Evolutionary conservation across 2,329 filamentous ascomycete genomes (phyloP).

Genomic region (Gaeumannomyces sp.): DNA sequence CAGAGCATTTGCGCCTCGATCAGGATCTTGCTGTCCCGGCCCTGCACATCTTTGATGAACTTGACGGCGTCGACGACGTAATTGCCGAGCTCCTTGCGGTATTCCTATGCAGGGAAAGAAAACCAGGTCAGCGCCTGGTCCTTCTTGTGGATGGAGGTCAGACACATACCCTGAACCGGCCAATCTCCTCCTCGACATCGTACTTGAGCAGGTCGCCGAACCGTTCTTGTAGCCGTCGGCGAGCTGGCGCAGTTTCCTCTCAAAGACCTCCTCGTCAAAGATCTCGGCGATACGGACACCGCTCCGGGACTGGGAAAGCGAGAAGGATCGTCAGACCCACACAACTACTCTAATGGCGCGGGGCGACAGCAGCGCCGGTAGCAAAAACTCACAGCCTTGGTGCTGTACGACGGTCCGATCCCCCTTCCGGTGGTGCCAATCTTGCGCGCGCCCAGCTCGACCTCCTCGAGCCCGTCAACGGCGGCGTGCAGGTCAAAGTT

Average conservation of each 20-base stretch:
- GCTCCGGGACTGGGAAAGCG: constrained; percentile 37
- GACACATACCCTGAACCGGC: constrained; percentile 41
- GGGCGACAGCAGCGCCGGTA: neutral
- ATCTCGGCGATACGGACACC: constrained; percentile 62
- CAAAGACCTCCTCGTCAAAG: constrained; percentile 60
- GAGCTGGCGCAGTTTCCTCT: constrained; percentile 57
- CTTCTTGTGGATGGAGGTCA: neutral
- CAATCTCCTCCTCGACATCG: constrained; percentile 65
- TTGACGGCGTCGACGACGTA: constrained; percentile 58
- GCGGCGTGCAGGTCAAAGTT: constrained; percentile 59
- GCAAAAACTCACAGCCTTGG: constrained; percentile 40
- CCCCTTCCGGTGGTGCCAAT: constrained; percentile 21
- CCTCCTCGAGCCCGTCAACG: constrained; percentile 64
- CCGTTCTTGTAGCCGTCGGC: constrained; percentile 59
- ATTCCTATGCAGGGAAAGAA: neutral
- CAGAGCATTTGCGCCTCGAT: constrained; percentile 55
- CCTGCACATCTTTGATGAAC: constrained; percentile 48
- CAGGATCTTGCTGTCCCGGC: constrained; percentile 47
- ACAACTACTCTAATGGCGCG: neutral
- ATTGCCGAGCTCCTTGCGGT: constrained; percentile 20
- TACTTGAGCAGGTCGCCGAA: constrained; percentile 55
- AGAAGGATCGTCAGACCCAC: neutral
- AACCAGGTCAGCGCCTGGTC: neutral
- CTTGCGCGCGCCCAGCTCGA: constrained; percentile 33
- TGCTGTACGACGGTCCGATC: constrained; percentile 29